phyloP scores from a whole-genome alignment of 768 basidiomycete genomes.

The Naematelia encephala region DNA sequence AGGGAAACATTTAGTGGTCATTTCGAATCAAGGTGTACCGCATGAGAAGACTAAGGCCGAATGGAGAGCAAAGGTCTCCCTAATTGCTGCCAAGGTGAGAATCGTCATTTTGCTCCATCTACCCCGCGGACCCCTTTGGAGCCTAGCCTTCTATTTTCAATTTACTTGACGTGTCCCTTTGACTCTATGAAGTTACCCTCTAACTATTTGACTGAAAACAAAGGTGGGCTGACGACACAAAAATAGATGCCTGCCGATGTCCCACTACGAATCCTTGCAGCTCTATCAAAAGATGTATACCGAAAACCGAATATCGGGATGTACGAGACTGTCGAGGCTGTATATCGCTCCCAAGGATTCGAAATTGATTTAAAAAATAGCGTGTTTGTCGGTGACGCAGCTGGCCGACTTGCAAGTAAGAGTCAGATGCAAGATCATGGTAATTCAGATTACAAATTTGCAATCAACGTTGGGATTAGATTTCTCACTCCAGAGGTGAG shows the following conservation, averaged over 20 bases:
- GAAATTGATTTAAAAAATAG: constrained; percentile 65
- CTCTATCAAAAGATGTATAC: constrained; percentile 62
- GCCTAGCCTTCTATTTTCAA: no score
- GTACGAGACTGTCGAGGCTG: constrained; percentile 68
- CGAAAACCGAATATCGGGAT: constrained; percentile 87
- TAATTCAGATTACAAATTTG: constrained; percentile 80
- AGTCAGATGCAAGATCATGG: constrained; percentile 61
- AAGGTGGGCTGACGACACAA: no score
- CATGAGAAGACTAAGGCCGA: constrained; percentile 51
- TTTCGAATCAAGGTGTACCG: constrained; percentile 69
- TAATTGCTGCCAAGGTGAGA: constrained; percentile 59
- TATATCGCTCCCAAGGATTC: constrained; percentile 61
- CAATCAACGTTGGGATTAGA: constrained; percentile 66
- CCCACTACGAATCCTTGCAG: constrained; percentile 76
- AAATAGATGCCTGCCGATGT: constrained; percentile 66
- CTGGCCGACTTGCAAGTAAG: constrained; percentile 59
- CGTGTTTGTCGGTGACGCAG: constrained; percentile 87
- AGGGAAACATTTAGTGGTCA: constrained; percentile 64
- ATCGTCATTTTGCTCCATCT: neutral
- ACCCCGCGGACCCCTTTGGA: no score
- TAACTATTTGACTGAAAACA: no score
- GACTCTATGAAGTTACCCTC: no score
- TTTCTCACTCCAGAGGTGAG: constrained; percentile 83
- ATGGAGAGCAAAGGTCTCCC: constrained; percentile 74
- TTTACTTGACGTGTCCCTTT: no score